These are phyloP conservation scores for Penicillium riverlandense DNA, from an alignment of 495 filamentous ascomycete genomes.

Conservation along the genomic window DNA sequence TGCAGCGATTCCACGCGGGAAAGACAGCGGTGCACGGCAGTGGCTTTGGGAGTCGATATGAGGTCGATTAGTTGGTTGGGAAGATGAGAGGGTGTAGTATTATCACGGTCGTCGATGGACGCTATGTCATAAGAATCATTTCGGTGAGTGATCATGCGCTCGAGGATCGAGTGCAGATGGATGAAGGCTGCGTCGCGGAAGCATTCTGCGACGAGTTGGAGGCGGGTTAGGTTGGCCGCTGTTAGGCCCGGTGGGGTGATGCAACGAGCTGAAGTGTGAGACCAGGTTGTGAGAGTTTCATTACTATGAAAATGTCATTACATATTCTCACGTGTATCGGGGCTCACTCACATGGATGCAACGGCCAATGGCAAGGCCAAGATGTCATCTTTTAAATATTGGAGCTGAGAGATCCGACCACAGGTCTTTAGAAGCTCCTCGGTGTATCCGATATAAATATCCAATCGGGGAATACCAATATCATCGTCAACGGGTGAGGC, in stretches of 20 bases:
- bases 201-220: constrained; percentile 37
- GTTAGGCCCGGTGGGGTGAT: constrained; percentile 30
- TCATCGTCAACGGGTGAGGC: constrained; percentile 13
- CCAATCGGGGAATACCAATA: constrained; percentile 24
- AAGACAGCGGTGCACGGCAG: constrained; percentile 25
- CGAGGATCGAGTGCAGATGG: constrained; percentile 35
- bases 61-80: constrained; percentile 1
- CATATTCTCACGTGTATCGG: background rate
- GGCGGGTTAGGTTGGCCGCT: constrained; percentile 22
- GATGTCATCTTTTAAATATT: constrained; percentile 14
- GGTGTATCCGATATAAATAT: constrained; percentile 39
- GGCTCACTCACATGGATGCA: constrained; percentile 23
- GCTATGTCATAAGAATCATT: background rate
- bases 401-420: constrained; percentile 31
- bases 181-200: constrained; percentile 38
- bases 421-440: constrained; percentile 37
- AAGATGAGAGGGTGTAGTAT: background rate
- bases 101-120: too few species aligned
- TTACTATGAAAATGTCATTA: constrained; percentile 18
- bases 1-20: constrained; percentile 19
- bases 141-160: constrained; percentile 17
- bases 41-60: constrained; percentile 23
- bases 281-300: constrained; percentile 30
- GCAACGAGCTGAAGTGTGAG: constrained; percentile 19
- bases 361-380: constrained; percentile 22